These are phyloP conservation scores for Coleophoma crateriformis DNA, from an alignment of 2,329 filamentous ascomycete genomes.

Conservation along the genomic window DNA sequence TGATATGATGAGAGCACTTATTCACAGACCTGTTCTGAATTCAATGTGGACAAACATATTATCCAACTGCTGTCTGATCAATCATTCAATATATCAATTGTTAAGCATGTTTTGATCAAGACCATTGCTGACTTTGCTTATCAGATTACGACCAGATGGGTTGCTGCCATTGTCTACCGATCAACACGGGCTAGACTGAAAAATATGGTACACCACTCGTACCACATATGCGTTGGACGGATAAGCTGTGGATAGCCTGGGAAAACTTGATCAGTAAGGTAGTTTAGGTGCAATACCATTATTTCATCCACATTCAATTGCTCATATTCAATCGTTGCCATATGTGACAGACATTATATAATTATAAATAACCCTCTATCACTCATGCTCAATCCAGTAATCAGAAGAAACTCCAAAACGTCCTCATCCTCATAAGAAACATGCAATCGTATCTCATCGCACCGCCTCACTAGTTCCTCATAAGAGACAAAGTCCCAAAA, in stretches of 20 bases:
- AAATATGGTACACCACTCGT: too few species aligned
- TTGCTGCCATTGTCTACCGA: too few species aligned
- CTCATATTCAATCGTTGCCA: too few species aligned
- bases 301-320: too few species aligned
- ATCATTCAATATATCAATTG: conserved; percentile 4
- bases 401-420: conserved; percentile 1
- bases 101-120: not conserved
- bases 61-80: conserved; percentile 80
- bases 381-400: not conserved
- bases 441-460: not conserved
- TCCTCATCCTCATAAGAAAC: not conserved
- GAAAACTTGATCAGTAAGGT: too few species aligned
- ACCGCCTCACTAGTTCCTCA: not conserved
- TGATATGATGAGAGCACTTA: conserved; percentile 64
- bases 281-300: too few species aligned
- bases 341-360: not conserved
- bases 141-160: not conserved
- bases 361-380: not conserved
- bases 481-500: conserved; percentile 4
- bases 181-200: too few species aligned
- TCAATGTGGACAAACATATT: conserved; percentile 60
- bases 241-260: too few species aligned
- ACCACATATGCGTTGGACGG: too few species aligned
- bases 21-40: conserved; percentile 86
- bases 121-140: not conserved